Evolutionary conservation across 23 red algal species (phyloP), one percentile per base, ranked within the genome.

Genomic region (Rhodosorus marinus): DNA sequence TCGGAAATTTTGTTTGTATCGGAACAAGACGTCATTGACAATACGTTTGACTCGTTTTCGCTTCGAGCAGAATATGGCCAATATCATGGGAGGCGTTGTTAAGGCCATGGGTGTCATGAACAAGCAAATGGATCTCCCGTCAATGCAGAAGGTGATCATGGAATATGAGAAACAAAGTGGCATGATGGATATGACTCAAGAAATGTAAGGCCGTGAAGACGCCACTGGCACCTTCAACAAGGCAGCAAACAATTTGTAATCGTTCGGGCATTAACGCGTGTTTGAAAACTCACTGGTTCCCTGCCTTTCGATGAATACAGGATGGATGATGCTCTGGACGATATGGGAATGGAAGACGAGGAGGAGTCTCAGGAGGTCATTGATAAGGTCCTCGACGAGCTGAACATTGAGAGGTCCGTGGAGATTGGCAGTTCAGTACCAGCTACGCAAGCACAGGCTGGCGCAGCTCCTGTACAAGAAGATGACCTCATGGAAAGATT

Each of bases 141-240:
- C 67, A 24, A 84, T 98, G 60, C 54, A 63, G 49, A 64, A 57
- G 30, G 69, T 85, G 15, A 58, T 98, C 54, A 82, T 83, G 73
- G 78, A 98, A 56, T 98, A 78, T 51, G 79, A 98, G 57, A 72
- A 71, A 56, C 70, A 98, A 53, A 75, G 67, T 51, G 77, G 63
- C 34, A 84, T 80, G 35, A 61, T 98, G 71, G 78, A 67, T 21
- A 83, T 98, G 90, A 85, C 70, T 8, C 90, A 98, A 65, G 90
- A 98, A 67, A 82, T 98, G 77, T 74, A 92, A 45, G 74, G 74
- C 1, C 74, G 81, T 74, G 71, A 70, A 17, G 74, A 92, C 65
- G 63, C 65, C 36, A 45, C 81, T 4, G 51, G 66, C 24, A 59
- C 56, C 29, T 68, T 75, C 59, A n/a, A n/a, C n/a, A n/a, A n/a